Evolutionary conservation across 805 yeast genomes (phyloP).

Genomic region (Metschnikowia lunata): DNA sequence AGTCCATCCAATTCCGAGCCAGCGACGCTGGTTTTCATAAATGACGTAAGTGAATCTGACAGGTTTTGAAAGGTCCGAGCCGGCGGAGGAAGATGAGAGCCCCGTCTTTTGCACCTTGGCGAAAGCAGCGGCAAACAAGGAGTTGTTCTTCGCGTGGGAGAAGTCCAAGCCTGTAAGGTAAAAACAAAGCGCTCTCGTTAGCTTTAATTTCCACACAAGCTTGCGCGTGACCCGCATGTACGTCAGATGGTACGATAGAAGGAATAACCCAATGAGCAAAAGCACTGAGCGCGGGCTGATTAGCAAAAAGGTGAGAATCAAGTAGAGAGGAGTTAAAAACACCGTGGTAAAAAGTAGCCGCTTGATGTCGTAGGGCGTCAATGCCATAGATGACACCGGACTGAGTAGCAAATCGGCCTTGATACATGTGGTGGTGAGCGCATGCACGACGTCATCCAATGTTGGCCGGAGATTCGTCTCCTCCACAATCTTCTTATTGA

Average conservation of each 20-base stretch:
- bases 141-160: slow-evolving; percentile 39
- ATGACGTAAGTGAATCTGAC: slow-evolving; percentile 87
- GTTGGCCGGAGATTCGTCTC: slow-evolving; percentile 70
- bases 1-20: slow-evolving; percentile 99
- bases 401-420: slow-evolving; percentile 72
- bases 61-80: slow-evolving; percentile 28
- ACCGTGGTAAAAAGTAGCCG: slow-evolving; percentile 79
- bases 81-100: slow-evolving; percentile 6
- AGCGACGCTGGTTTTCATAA: slow-evolving; percentile 91
- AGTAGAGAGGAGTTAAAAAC: slow-evolving; percentile 80
- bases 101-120: slow-evolving; percentile 43
- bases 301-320: slow-evolving; percentile 61
- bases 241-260: slow-evolving; percentile 80
- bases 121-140: slow-evolving; percentile 52
- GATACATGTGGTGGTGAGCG: slow-evolving; percentile 67
- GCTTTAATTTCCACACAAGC: slow-evolving; percentile 76
- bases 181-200: slow-evolving; percentile 67
- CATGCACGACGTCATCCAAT: slow-evolving; percentile 77
- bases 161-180: slow-evolving; percentile 87
- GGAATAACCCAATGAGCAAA: slow-evolving; percentile 52
- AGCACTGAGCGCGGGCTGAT: slow-evolving; percentile 68
- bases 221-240: slow-evolving; percentile 81
- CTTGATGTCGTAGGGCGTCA: slow-evolving; percentile 74
- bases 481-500: slow-evolving; percentile 52
- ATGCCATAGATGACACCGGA: slow-evolving; percentile 73